A percentile compares a stretch with the other conserved stretches of the same genome.
These are phyloP conservation scores for Globisporangium lucens DNA, from an alignment of 352 stramenopile genomes.

Conservation along the genomic window DNA sequence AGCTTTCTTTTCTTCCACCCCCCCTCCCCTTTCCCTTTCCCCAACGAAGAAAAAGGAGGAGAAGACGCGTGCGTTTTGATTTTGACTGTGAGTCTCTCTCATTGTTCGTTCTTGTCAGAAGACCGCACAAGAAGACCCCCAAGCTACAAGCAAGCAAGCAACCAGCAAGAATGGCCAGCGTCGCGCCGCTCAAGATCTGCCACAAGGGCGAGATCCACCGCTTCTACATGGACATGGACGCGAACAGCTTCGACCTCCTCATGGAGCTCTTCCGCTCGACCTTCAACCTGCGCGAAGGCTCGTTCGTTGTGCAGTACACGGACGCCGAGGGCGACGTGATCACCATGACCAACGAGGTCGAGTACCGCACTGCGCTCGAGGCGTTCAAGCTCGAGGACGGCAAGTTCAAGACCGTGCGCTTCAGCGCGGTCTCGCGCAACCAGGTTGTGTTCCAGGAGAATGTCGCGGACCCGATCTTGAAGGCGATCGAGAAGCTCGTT, in stretches of 20 bases:
- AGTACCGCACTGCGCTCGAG: slow-evolving; percentile 62
- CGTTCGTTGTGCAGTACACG: slow-evolving; percentile 81
- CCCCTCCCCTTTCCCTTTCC: not conserved
- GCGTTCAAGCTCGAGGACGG: slow-evolving; percentile 42
- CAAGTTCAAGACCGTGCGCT: slow-evolving; percentile 54
- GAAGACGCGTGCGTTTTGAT: not conserved
- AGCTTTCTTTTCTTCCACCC: slow-evolving; percentile 9
- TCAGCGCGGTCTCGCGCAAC: slow-evolving; percentile 54
- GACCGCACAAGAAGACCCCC: not conserved
- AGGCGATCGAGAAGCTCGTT: slow-evolving; percentile 80
- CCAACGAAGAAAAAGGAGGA: slow-evolving; percentile 3
- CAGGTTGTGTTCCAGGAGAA: slow-evolving; percentile 76
- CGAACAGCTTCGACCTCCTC: slow-evolving; percentile 45
- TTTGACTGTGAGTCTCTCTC: slow-evolving; percentile 9
- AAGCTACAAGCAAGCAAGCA: slow-evolving; percentile 2
- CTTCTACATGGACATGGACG: slow-evolving; percentile 60
- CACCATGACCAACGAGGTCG: slow-evolving; percentile 64
- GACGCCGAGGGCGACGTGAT: slow-evolving; percentile 70
- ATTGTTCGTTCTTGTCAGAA: slow-evolving; percentile 25
- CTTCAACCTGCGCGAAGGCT: slow-evolving; percentile 39
- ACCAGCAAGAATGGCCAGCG: slow-evolving; percentile 34
- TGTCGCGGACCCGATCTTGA: slow-evolving; percentile 73
- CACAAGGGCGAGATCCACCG: slow-evolving; percentile 85
- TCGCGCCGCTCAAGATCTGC: slow-evolving; percentile 75
- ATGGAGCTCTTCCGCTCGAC: slow-evolving; percentile 56